Conservation (phyloP, 225 moss, liverwort and hornwort species). For the Climacium dendroides region DNA sequence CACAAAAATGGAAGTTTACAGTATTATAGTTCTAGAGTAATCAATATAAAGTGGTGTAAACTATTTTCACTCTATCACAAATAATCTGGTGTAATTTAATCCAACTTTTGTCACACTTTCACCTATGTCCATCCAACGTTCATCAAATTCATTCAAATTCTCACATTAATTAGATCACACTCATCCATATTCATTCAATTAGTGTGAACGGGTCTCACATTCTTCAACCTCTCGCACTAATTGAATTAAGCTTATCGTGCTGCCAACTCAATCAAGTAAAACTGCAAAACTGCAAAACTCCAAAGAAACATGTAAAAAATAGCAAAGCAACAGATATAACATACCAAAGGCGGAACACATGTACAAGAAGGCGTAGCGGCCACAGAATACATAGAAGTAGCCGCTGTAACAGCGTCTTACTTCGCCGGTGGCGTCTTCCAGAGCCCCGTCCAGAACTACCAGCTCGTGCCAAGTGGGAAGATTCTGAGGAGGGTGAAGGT, state of each 20-base stretch:
- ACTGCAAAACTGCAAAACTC: neutral
- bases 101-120: neutral
- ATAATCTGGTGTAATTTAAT: neutral
- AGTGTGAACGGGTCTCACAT: neutral
- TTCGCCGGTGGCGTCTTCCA: conserved; percentile 39
- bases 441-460: conserved; percentile 23
- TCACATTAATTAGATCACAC: neutral
- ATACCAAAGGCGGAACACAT: neutral
- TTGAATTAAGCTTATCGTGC: neutral
- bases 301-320: neutral
- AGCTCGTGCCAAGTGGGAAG: conserved; percentile 45
- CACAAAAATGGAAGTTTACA: neutral
- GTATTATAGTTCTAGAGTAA: neutral
- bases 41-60: neutral
- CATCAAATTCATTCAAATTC: neutral
- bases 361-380: conserved; percentile 31
- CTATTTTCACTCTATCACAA: neutral
- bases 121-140: neutral
- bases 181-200: neutral
- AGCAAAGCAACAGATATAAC: neutral
- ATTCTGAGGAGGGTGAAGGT: conserved; percentile 47
- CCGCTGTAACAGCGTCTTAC: conserved; percentile 29
- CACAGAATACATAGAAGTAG: conserved; percentile 34
- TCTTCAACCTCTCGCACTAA: neutral
- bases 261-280: neutral